Evolutionary conservation across 2,329 filamentous ascomycete genomes (phyloP), one percentile per base, ranked within the genome.

Genomic region (Cordyceps farinosa): DNA sequence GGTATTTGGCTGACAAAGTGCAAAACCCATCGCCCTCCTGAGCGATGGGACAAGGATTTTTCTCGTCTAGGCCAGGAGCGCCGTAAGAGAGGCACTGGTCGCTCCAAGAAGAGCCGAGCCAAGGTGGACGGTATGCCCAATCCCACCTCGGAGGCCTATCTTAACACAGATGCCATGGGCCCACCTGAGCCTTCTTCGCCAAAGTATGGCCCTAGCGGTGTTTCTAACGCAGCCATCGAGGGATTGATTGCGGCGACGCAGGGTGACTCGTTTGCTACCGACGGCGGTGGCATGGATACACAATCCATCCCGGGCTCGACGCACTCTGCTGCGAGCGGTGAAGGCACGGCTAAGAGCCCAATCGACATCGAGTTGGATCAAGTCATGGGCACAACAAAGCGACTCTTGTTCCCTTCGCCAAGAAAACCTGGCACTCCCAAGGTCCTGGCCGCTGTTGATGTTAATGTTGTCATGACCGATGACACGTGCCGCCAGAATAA

Each of bases 1-100:
- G 95, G 95, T 22, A 87, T 99, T 48, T 99, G 92, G 92, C 88
- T 99, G 69, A 87, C 88, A 65, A 98, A 97, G 72, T 92, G 90
- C 75, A 92, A 90, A 71, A 83, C 80, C 30, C 95, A 96, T 80
- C 88, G 95, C 9, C 95, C 95, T 2, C 81, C 87, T 61, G 87
- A 94, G 65, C 87, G 89, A 67, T 99, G 94, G 94, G 89, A 89
- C 67, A 90, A 86, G 66, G 83, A 83, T 63, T 78, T 81, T 40
- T 78, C 80, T 36, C 79, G 82, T 40, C 74, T 85, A 1, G 80
- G 78, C 34, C 82, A 83, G 68, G 80, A 81, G 50, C 78, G 81
- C 58, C 80, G 77, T 68, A 84, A 79, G 74, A 78, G 79, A 63
- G 76, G 78, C 10, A 77, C 77, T 15, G 77, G 77, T 13, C 72